phyloP scores from a whole-genome alignment of 495 filamentous ascomycete genomes.

The Tuber magnatum region DNA sequence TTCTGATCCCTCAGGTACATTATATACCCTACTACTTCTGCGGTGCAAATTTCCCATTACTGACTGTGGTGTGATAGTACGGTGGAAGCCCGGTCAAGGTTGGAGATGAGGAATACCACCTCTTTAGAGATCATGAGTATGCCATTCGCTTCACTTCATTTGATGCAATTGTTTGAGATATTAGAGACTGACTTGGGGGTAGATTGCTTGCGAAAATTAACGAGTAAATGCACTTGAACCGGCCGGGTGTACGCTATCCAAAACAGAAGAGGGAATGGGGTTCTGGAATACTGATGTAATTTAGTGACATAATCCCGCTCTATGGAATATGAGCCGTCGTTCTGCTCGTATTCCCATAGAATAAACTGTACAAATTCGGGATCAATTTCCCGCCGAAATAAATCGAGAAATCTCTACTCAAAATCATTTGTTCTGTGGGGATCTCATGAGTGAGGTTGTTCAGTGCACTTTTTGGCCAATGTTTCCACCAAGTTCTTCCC shows the following conservation, averaged over 20 bases:
- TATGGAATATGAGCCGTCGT: background rate
- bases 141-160: slow-evolving; percentile 40
- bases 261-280: background rate
- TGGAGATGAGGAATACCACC: slow-evolving; percentile 88
- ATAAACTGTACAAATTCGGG: background rate
- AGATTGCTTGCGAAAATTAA: slow-evolving; percentile 87
- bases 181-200: slow-evolving; percentile 9
- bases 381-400: background rate
- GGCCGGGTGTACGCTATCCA: background rate
- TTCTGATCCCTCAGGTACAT: slow-evolving; percentile 89
- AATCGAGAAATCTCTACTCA: slow-evolving; percentile 3
- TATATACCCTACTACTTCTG: slow-evolving; percentile 4
- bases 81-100: slow-evolving; percentile 95
- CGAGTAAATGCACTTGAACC: slow-evolving; percentile 48
- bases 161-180: background rate
- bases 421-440: background rate
- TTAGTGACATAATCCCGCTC: background rate
- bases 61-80: slow-evolving; percentile 53
- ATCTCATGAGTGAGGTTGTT: background rate
- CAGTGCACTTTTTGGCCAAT: background rate
- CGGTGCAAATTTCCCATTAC: slow-evolving; percentile 5
- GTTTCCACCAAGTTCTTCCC: background rate
- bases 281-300: slow-evolving; percentile 1
- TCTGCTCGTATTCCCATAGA: background rate
- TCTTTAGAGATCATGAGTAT: slow-evolving; percentile 97